Evolutionary conservation across 2,329 filamentous ascomycete species (phyloP), one percentile per base, ranked within the genome.

Genomic region (Colletotrichum cordylinicola): DNA sequence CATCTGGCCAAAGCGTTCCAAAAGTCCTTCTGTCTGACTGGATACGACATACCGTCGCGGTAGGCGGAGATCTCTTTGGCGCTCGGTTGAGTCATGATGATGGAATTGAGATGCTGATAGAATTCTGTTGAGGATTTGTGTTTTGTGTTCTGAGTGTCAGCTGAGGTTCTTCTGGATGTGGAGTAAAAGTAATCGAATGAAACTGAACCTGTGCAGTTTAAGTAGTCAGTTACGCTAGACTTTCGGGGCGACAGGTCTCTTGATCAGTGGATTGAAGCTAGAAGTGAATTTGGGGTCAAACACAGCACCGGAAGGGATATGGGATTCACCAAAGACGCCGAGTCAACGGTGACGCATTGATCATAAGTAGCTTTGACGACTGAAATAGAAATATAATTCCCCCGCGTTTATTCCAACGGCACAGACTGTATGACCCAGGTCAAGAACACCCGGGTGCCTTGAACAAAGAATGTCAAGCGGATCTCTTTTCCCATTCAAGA

Each of bases 401-500:
- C n/a, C n/a, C 13, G 43, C n/a, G 43, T 4, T 52, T 29, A 27
- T 18, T 4, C 21, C 29, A 4, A 1, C 12, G 9, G 55, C 21
- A 29, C 27, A 29, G 55, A 18, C 55, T 24, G 13, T 29, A 58
- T 6, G 15, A 2, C 29, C 13, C 8, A 35, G 12, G 6, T 61
- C 8, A 9, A 16, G 61, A 8, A 29, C 12, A 10, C 4, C n/a
- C 16, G 4, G 6, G 18, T 18, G 10, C n/a, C 31, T 29, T 43
- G 4, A 6, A 52, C 43, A 52, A 52, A 52, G 39, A 24, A 15
- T 10, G 16, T 43, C 18, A 72, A 12, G 48, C 8, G 8, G 60
- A 67, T 10, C 61, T 1, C 24, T 58, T 72, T 68, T 82, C 81
- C 81, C 80, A 82, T 77, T 82, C 81, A 3, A 80, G 74, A 13